A percentile compares a stretch with the other conserved stretches of the same genome.
Evolutionary conservation across 2,329 filamentous ascomycete genomes (phyloP).

Genomic region (Fusarium poae): DNA sequence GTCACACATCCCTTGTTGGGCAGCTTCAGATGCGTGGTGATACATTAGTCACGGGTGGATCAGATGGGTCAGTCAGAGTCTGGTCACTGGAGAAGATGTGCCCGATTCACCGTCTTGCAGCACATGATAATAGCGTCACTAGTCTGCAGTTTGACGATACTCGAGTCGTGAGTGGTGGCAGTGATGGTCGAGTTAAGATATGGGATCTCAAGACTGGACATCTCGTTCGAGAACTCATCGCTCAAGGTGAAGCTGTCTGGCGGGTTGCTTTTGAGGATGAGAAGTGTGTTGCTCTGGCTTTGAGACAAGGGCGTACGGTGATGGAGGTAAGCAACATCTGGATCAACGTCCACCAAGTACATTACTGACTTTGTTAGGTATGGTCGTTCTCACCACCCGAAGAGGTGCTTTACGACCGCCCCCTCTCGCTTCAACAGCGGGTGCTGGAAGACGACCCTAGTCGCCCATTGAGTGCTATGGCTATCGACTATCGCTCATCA

Average conservation of each 20-base stretch:
- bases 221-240: conserved; percentile 89
- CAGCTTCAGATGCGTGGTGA: conserved; percentile 96
- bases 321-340: conserved; percentile 85
- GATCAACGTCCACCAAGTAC: background rate
- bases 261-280: conserved; percentile 98
- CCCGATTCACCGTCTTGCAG: conserved; percentile 92
- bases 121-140: conserved; percentile 98
- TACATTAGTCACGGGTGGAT: conserved; percentile 94
- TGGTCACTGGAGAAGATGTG: conserved; percentile 94
- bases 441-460: conserved; percentile 60
- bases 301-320: conserved; percentile 85
- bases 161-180: conserved; percentile 93
- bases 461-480: conserved; percentile 66
- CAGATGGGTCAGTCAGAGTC: conserved; percentile 93
- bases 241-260: conserved; percentile 95
- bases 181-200: conserved; percentile 97
- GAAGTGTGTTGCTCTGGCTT: conserved; percentile 96
- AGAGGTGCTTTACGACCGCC: conserved; percentile 69
- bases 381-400: conserved; percentile 95
- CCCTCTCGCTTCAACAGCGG: conserved; percentile 63
- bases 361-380: conserved; percentile 69
- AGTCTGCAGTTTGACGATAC: conserved; percentile 97
- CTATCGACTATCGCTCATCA: conserved; percentile 58
- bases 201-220: conserved; percentile 96
- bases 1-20: conserved; percentile 95